Evolutionary conservation across 1,284 basidiomycete species (phyloP).

Genomic region (Lignosus rhinocerotis): DNA sequence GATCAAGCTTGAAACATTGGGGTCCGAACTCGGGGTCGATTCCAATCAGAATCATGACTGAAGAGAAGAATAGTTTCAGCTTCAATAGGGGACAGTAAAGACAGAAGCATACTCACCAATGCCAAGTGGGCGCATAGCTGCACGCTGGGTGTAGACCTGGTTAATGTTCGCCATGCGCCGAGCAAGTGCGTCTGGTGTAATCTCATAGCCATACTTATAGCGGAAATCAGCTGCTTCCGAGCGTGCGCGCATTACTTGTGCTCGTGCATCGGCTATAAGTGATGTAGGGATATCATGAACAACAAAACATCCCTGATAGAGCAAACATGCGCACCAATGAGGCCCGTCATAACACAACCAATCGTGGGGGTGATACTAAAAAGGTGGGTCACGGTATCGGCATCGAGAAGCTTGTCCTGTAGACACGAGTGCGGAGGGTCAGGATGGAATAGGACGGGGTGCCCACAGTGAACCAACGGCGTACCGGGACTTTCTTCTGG

Average conservation of each 20-base stretch:
- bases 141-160: constrained; percentile 97
- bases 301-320: not conserved
- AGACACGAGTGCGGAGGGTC: not conserved
- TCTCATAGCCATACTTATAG: constrained; percentile 98
- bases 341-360: constrained; percentile 96
- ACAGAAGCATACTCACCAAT: constrained; percentile 65
- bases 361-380: constrained; percentile 97
- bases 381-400: constrained; percentile 92
- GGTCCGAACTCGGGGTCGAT: constrained; percentile 89
- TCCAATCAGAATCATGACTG: constrained; percentile 97
- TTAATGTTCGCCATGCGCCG: constrained; percentile 97
- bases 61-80: constrained; percentile 59
- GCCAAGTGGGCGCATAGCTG: constrained; percentile 95
- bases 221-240: constrained; percentile 93
- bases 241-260: constrained; percentile 89
- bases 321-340: constrained; percentile 66
- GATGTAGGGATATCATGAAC: not conserved
- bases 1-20: constrained; percentile 97
- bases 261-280: constrained; percentile 82
- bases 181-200: constrained; percentile 93
- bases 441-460: not conserved
- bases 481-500: constrained; percentile 96
- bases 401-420: constrained; percentile 97
- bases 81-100: not conserved
- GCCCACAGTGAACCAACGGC: constrained; percentile 29